Base-by-base conservation (phyloP, 2,329 filamentous ascomycete species). In the Diaporthe longicolla region DNA sequence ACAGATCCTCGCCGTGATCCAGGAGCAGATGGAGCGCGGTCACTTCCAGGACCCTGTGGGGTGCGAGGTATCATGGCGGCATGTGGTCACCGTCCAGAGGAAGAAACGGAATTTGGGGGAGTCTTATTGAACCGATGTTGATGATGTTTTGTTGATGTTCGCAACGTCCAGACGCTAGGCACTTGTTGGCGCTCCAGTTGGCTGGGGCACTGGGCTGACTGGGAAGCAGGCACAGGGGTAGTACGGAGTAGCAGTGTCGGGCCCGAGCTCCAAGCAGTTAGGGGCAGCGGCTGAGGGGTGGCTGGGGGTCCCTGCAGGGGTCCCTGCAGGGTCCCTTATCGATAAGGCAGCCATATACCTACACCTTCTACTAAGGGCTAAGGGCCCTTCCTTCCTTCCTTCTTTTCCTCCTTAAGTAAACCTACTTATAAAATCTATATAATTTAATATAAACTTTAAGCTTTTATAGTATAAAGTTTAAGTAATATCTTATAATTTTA, bases 21-120 rank as follows among this genome's bases (percentile, higher is more conserved):
- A 55, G 78, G 78, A 17, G 63, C 58, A 15, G 73, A 75, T 17
- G 58, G 59, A 17, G 79, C 76, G 48, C 55, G 50, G 19, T 77
- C 80, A 50, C 78, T 78, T 45, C 73, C 72, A 50, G 75, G 59
- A n/a, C 78, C 78, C 59, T 82, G 78, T 21, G 78, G 77, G 21
- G 77, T 77, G 58, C 75, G 77, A 13, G 74, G 61, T 55, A 74
- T 74, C 77, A 78, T 78, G 43, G 52, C 72, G 37, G 54, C 63
- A 37, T 26, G 17, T 29, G 57, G 29, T 15, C 10, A 29, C 40
- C 37, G 19, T n/a, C 35, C 57, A 37, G 26, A 4, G 17, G 24
- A 43, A 32, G 26, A 43, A 29, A 26, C 19, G 17, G 43, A 19
- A 17, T 21, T 11, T 0, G 19, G 19, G 45, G 19, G 52, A 26